Conservation (phyloP, 2,329 filamentous ascomycete species). For the Pestalotiopsis fici region DNA sequence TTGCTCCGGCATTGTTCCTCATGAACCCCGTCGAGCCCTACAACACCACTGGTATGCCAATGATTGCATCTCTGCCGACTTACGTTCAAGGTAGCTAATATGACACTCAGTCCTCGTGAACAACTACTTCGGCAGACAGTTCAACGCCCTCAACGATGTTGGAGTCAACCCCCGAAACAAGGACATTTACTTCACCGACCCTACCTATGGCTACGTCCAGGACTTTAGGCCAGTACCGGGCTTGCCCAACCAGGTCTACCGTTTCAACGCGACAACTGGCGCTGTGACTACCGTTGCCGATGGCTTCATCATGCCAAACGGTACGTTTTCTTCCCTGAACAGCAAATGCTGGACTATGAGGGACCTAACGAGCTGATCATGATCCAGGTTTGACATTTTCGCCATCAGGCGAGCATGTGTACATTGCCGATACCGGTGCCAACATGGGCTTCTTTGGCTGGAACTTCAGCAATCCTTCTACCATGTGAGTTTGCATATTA, state of each 20-base stretch:
- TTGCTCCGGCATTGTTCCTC: conserved; percentile 38
- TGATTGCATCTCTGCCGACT: too few species aligned
- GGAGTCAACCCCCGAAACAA: conserved; percentile 52
- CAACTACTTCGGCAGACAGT: conserved; percentile 60
- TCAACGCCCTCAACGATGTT: conserved; percentile 62
- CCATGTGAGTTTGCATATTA: conserved; percentile 40
- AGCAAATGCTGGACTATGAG: not conserved
- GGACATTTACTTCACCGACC: conserved; percentile 68
- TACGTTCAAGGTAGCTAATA: too few species aligned
- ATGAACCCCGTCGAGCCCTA: conserved; percentile 48
- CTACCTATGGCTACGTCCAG: conserved; percentile 58
- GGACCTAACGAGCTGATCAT: not conserved
- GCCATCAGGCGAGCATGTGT: conserved; percentile 51
- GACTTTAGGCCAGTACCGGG: conserved; percentile 55
- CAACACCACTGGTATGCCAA: conserved; percentile 45
- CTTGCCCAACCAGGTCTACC: conserved; percentile 60
- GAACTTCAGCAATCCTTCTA: conserved; percentile 41
- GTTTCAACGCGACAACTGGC: conserved; percentile 50
- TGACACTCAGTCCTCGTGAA: conserved; percentile 47
- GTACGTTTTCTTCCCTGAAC: conserved; percentile 20
- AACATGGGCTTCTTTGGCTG: conserved; percentile 42
- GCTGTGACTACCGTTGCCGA: conserved; percentile 58
- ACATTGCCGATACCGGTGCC: conserved; percentile 60
- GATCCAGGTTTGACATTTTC: conserved; percentile 53
- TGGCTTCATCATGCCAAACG: conserved; percentile 57